These are phyloP conservation scores for Zygotorulaspora chibaensis DNA, from an alignment of 805 yeast species.

Conservation along the genomic window DNA sequence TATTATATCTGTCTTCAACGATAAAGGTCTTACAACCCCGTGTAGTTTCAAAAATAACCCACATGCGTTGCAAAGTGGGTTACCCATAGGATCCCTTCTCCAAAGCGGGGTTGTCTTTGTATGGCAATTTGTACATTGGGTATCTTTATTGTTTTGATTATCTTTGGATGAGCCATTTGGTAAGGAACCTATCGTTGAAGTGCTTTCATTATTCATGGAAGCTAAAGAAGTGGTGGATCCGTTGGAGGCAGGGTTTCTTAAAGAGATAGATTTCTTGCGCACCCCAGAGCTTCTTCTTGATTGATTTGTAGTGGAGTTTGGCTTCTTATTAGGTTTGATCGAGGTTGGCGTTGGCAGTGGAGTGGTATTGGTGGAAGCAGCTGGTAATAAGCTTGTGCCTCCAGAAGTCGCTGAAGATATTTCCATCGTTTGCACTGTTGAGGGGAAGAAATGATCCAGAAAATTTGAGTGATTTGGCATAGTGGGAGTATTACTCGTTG, in stretches of 20 bases:
- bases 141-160: constrained; percentile 16
- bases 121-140: constrained; percentile 77
- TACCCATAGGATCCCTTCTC: constrained; percentile 87
- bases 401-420: neutral
- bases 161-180: neutral
- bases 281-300: constrained; percentile 13
- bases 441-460: constrained; percentile 9
- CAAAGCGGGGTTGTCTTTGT: constrained; percentile 90
- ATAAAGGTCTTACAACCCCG: constrained; percentile 87
- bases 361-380: neutral
- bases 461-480: constrained; percentile 7
- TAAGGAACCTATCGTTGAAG: constrained; percentile 3
- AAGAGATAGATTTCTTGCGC: constrained; percentile 9
- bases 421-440: constrained; percentile 1
- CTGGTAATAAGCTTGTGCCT: neutral
- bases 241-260: constrained; percentile 4
- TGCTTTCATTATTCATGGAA: constrained; percentile 7
- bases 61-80: constrained; percentile 92
- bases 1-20: constrained; percentile 86
- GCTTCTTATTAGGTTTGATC: neutral
- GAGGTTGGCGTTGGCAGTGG: neutral
- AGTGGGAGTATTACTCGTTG: constrained; percentile 3
- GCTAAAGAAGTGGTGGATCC: constrained; percentile 11
- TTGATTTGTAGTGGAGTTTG: constrained; percentile 3
- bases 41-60: constrained; percentile 87